Base-by-base conservation (phyloP, 2,329 filamentous ascomycete species). In the Trichophyton schoenleinii region DNA sequence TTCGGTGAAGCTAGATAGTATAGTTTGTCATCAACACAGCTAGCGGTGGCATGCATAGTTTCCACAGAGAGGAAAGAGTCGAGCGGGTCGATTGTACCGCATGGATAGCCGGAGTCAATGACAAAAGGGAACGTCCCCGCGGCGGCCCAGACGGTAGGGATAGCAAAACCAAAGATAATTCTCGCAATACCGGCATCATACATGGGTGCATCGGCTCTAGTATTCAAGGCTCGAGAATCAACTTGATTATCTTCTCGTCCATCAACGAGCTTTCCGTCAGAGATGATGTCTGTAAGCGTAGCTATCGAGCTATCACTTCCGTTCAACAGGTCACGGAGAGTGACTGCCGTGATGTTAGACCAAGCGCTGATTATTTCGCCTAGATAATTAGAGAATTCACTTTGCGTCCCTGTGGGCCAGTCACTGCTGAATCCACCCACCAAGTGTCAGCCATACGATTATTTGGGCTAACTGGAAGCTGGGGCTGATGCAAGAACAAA, bases 1-100 rank as follows among this genome's bases (percentile, higher is more conserved):
- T 65, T 49, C 5, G 65, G 63, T 36, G 65, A 60, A 3, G 22
- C 65, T 11, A 66, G 58, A 41, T 64, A 63, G 60, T 65, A 66
- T 20, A 59, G 61, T 15, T 49, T 1, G 3, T 41, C 49, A 8
- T 62, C 53, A 20, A 62, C 53, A 36, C 63, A 66, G 7, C 49
- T 34, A n/a, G 49, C 49, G 20, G 58, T 49, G 8, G 11, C 41
- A 41, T 49, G 41, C 58, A 59, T 49, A 3, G 58, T 59, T 59
- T 59, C 42, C 58, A 44, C 42, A 25, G 58, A 49, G 28, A 59
- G 58, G 22, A 49, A 48, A 18, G 36, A 36, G 41, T 18, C 20
- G 28, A 59, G 58, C 42, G 42, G 58, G n/a, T 59, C 58, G 5
- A 15, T 31, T 31, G 58, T 60, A 55, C 61, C 64, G 46, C 64